These are phyloP conservation scores for Salix koriyanagi DNA, from an alignment of 345 rosid species.

Conservation along the genomic window DNA sequence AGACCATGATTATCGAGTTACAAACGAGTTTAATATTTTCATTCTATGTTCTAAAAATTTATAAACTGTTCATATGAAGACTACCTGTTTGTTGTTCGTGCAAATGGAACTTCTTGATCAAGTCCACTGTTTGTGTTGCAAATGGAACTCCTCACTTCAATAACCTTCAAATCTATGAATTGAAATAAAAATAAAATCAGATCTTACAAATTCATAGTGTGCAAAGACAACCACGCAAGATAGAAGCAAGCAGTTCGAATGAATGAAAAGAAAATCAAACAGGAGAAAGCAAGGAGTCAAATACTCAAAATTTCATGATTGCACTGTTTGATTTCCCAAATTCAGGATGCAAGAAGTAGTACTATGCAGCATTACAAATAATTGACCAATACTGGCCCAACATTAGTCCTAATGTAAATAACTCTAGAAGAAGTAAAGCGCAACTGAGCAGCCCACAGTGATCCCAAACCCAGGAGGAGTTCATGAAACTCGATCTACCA, in stretches of 20 bases:
- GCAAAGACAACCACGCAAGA: not conserved
- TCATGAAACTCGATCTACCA: not conserved
- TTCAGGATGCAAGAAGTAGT: not conserved
- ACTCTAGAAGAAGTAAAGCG: not conserved
- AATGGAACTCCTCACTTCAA: conserved; percentile 6
- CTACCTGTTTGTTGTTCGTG: conserved; percentile 12
- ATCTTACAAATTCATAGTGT: conserved; percentile 24
- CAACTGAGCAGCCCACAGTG: not conserved
- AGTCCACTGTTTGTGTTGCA: not conserved
- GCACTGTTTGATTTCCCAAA: not conserved
- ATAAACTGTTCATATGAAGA: not conserved
- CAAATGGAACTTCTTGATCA: not conserved
- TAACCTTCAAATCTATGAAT: conserved; percentile 4
- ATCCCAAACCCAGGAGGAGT: not conserved
- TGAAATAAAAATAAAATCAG: conserved; percentile 10
- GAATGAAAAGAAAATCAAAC: not conserved
- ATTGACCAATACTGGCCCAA: not conserved
- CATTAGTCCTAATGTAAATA: not conserved
- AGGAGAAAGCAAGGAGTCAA: not conserved
- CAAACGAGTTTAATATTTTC: not conserved
- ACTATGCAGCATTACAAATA: not conserved
- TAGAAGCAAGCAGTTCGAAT: not conserved
- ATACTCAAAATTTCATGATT: not conserved
- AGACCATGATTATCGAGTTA: conserved; percentile 1
- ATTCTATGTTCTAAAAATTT: not conserved